Evolutionary conservation across 495 filamentous ascomycete genomes (phyloP), one percentile per base, ranked within the genome.

Genomic region (Annulohypoxylon stygium): DNA sequence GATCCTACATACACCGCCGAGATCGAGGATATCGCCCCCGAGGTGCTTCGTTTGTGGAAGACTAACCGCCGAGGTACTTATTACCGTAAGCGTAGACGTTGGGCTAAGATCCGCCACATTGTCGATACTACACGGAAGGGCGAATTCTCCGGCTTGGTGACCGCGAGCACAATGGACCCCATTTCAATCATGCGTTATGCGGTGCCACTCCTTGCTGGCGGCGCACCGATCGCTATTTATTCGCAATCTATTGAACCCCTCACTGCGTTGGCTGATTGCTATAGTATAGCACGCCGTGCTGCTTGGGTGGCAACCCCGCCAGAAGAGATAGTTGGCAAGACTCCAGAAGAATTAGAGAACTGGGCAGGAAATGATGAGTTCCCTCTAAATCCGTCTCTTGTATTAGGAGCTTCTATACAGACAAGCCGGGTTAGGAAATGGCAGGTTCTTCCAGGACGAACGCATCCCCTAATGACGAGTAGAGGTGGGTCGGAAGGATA

Each of bases 371-470:
- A 86, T 55, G 86, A 90, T 1, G 90, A 93, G 61, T 97, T 97
- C 80, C 88, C 91, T 0, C 77, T 97, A 6, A 92, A 98, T 73
- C 96, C 96, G 5, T 91, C 93, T 9, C 80, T 96, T 25, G 70
- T 99, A 14, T 86, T 98, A 10, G 92, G 90, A 1, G 90, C 93
- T 9, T 90, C 88, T 39, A 83, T 99, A 57, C 93, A 98, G 78
- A 93, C 89, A 7, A 89, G 88, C 11, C 86, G 92, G 11, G 88
- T 90, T 16, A 87, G 92, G 58, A 83, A 86, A 33, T 98, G 92
- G 92, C 96, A 99, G 83, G 94, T 97, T 0, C 81, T 98, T 33
- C 97, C 96, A 0, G 93, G 94, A 3, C 84, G 96, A 54, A 98
- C 96, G 62, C 96, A 99, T 82, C 96, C 96, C 16, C 75, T 95